Evolutionary conservation across 225 moss, liverwort and hornwort genomes (phyloP), one percentile per base, ranked within the genome.

Genomic region (Rhytidiadelphus loreus): DNA sequence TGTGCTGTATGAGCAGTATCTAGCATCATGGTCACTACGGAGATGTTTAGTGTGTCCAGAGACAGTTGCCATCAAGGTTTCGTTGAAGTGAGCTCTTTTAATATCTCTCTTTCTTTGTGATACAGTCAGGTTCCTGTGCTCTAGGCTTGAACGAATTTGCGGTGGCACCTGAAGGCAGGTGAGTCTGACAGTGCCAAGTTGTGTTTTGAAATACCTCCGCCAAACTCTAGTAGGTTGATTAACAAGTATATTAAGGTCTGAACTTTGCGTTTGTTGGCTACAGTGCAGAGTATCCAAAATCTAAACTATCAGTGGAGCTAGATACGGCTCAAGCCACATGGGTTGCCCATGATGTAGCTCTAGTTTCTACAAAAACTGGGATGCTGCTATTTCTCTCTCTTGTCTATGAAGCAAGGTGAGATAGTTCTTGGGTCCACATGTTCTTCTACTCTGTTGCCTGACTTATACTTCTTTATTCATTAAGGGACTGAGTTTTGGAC

Each of bases 261-360:
- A 91, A 80, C 43, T 50, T 75, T 73, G 64, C 62, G 69, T 90
- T 70, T 86, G 61, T 71, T 88, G 89, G 80, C 88, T 91, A 89
- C 94, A 94, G 92, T 87, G 91, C 97, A 83, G 96, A 99, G 62
- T 92, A 96, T 90, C 95, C 96, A 33, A 96, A 92, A 91, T 99
- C 97, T 63, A 99, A 97, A 88, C 83, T 99, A n/a, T 93, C 93
- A 66, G 97, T 99, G 84, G 99, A 99, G 92, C 93, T 99, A 43
- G 99, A 99, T 88, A 95, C 95, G 46, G 99, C 99, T 74, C 97
- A 96, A 83, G 96, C 97, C 59, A 96, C 96, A 75, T 99, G 99
- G 99, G 95, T 99, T 86, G 95, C 99, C 82, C 92, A 96, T 83
- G 97, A 99, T 91, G 96, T 96, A 83, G 99, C 99, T 37, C 91